Conservation (phyloP, 1,284 basidiomycete genomes). For the Tylopilus sp. region DNA sequence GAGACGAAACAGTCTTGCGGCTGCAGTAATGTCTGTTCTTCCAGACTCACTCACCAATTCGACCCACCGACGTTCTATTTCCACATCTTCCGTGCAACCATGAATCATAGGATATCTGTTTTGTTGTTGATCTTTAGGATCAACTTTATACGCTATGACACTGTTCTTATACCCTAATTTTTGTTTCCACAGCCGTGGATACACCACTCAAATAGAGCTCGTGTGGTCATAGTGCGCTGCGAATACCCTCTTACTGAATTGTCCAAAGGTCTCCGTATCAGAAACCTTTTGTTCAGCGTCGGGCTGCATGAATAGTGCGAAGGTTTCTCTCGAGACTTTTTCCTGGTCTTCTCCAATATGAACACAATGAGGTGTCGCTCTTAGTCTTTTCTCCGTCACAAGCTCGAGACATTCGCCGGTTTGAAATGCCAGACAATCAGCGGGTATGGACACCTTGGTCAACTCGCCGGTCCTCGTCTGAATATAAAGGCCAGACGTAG, state of each 20-base stretch:
- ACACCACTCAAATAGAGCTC: slow-evolving; percentile 19
- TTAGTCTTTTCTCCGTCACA: slow-evolving; percentile 70
- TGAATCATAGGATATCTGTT: slow-evolving; percentile 7
- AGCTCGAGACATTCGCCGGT: slow-evolving; percentile 90
- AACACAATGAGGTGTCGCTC: slow-evolving; percentile 91
- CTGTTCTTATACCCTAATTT: slow-evolving; percentile 10
- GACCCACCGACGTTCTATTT: slow-evolving; percentile 40
- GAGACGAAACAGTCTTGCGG: slow-evolving; percentile 59
- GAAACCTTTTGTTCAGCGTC: slow-evolving; percentile 75
- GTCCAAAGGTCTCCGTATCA: slow-evolving; percentile 72
- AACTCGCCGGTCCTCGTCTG: slow-evolving; percentile 72
- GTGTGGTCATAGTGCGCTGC: slow-evolving; percentile 65
- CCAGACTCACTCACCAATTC: slow-evolving; percentile 50
- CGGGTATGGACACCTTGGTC: slow-evolving; percentile 80
- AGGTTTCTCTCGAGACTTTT: slow-evolving; percentile 75
- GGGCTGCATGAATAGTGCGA: slow-evolving; percentile 91
- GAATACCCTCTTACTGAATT: slow-evolving; percentile 83
- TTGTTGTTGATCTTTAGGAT: neutral
- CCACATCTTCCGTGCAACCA: slow-evolving; percentile 21
- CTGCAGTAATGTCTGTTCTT: slow-evolving; percentile 57
- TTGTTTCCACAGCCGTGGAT: slow-evolving; percentile 10
- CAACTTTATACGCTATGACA: slow-evolving; percentile 3
- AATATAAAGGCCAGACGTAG: slow-evolving; percentile 83
- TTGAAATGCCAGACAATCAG: slow-evolving; percentile 83
- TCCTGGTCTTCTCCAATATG: slow-evolving; percentile 55